Percentiles rank a stretch among this genome's conserved stretches.
These are phyloP conservation scores for Leccinum subgranulosum DNA, from an alignment of 768 basidiomycete genomes.

Conservation along the genomic window DNA sequence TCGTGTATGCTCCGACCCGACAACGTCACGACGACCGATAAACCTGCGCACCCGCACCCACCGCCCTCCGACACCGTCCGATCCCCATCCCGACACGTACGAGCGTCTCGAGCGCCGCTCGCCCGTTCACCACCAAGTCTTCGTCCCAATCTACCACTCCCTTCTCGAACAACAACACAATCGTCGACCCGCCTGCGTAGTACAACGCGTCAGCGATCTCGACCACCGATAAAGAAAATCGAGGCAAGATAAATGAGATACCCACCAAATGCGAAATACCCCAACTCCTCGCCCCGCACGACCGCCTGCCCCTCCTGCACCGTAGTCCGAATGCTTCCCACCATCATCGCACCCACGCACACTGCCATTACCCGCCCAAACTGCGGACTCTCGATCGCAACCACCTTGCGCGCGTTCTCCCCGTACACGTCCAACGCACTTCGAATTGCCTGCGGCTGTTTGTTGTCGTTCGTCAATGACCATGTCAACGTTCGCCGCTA, in stretches of 20 bases:
- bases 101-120: conserved; percentile 83
- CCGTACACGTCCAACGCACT: conserved; percentile 90
- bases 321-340: conserved; percentile 83
- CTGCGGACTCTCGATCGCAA: conserved; percentile 84
- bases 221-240: background rate
- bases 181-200: conserved; percentile 77
- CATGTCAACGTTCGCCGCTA: background rate
- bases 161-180: conserved; percentile 87
- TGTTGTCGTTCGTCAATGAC: background rate
- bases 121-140: conserved; percentile 81
- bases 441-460: conserved; percentile 88
- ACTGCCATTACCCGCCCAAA: conserved; percentile 94
- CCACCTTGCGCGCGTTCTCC: conserved; percentile 90
- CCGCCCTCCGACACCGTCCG: conserved; percentile 40
- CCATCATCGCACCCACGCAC: conserved; percentile 95
- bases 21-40: background rate
- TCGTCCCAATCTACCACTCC: conserved; percentile 88
- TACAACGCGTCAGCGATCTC: background rate
- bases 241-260: conserved; percentile 4
- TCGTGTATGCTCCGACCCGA: background rate
- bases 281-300: conserved; percentile 84
- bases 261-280: conserved; percentile 93
- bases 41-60: background rate
- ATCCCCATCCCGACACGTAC: conserved; percentile 88
- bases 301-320: conserved; percentile 82